Base-by-base conservation (phyloP, 2,329 filamentous ascomycete genomes). In the Diaporthe vexans region DNA sequence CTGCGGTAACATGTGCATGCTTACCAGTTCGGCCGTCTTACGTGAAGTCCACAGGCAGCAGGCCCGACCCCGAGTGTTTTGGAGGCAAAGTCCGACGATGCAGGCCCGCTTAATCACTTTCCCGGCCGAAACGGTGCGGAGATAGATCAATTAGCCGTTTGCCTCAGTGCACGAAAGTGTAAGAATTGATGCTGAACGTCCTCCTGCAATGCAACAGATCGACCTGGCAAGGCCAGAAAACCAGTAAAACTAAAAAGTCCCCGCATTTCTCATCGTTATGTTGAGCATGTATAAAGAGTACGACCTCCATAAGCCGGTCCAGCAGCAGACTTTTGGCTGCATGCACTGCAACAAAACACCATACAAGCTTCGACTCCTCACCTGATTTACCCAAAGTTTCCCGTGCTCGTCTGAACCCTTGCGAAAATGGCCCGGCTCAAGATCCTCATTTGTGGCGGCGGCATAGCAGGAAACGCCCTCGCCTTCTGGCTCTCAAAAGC, bases 401-500 rank as follows among this genome's bases (percentile, higher is more conserved):
- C 5, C 9, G 52, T 21, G 54, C n/a, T 37, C 24, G 15, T 9
- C 9, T 29, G 3, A 21, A 24, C 2, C 6, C 11, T 19, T 2
- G 11, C 11, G 7, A 57, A 4, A 56, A 81, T 82, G 79, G 73
- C 79, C 46, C 79, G 80, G 19, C 77, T 87, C 72, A 86, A 81
- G 78, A 79, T 90, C 57, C 85, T 90, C 75, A 87, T 90, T 75
- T 81, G 83, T 67, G 86, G 87, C 73, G 85, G 82, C 6, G 86
- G 86, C 73, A 81, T 88, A 43, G 84, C 84, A 29, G 87, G 86
- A 6, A 84, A 85, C 0, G 81, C 84, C 0, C 80, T 86, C 2
- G 86, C 85, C 10, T 82, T 82, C 68, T 83, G 84, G 79, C 81
- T 88, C 8, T 85, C 78, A 11, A 80, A 81, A 5, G 79, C 83